Base-by-base conservation (phyloP, 2,329 filamentous ascomycete species). In the Colletotrichum aenigma region DNA sequence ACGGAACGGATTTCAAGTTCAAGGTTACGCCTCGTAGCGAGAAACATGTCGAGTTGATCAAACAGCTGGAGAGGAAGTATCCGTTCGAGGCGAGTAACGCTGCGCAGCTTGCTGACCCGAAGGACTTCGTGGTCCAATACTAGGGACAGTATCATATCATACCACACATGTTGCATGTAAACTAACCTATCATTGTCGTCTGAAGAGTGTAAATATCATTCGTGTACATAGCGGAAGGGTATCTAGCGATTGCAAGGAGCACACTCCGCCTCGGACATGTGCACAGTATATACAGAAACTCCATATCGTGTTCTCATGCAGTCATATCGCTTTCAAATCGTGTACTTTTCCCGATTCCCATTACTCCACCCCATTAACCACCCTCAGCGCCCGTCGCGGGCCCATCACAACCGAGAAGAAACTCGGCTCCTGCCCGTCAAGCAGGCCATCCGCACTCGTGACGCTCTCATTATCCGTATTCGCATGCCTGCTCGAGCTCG, bases 381-480 rank as follows among this genome's bases (percentile, higher is more conserved):
- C 93, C 80, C 92, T 87, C 85, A 95, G 84, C 79, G 92, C 94
- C 80, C 93, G 86, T 80, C 93, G 87, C 26, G 93, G 93, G 76
- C 93, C 93, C 83, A 95, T 83, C 79, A 94, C 84, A 32, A 94
- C 92, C 66, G 89, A 93, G 82, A 94, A 92, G 84, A 95, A 95
- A 74, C 89, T 93, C 75, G 94, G 94, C 82, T 95, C 92, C 76
- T 91, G 88, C 0, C 90, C 91, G 5, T 86, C 87, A 18, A 94
- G 80, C 77, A 94, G 80, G 79, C 93, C 91, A 71, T 92, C 91
- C 52, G 84, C 86, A 74, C 87, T 88, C 79, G 80, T 64, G 66
- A 81, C 68, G 76, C 81, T 80, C 36, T 78, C 66, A 66, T 80
- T 38, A 77, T 82, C 26, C 61, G 79, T 77, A 66, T 82, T 78